Percentiles rank a stretch among this genome's conserved stretches.
Conservation (phyloP, 2,329 filamentous ascomycete genomes). For the Fusarium sp. region DNA sequence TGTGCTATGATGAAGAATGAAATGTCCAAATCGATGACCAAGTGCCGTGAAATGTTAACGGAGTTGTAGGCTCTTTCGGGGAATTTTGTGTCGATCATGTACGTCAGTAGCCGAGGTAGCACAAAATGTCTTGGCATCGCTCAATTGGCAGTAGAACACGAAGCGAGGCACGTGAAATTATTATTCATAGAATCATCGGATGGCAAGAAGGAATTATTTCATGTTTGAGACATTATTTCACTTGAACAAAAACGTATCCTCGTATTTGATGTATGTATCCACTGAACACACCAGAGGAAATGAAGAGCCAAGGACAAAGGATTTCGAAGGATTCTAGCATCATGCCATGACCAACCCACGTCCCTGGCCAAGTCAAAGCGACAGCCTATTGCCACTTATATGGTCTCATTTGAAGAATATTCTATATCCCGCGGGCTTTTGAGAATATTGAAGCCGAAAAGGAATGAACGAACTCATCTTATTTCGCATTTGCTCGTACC, state of each 20-base stretch:
- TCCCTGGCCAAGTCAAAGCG: not conserved
- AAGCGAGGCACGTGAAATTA: not conserved
- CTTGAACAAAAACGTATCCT: too few species aligned
- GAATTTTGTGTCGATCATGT: not conserved
- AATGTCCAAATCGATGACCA: not conserved
- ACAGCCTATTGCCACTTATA: not conserved
- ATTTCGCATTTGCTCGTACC: too few species aligned
- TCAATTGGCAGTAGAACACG: accelerated
- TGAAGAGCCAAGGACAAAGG: not conserved
- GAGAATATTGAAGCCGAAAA: not conserved
- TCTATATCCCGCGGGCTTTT: not conserved
- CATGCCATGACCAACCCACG: not conserved
- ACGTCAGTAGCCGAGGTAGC: not conserved
- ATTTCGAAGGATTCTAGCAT: not conserved
- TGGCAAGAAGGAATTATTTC: not conserved
- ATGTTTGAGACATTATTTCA: not conserved
- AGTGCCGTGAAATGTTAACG: not conserved
- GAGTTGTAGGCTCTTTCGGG: not conserved
- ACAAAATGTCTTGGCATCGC: too few species aligned
- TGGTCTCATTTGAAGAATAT: not conserved
- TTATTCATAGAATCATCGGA: not conserved
- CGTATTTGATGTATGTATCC: not conserved
- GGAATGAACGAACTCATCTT: not conserved
- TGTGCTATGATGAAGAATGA: not conserved
- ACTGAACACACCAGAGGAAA: not conserved